Evolutionary conservation across 2,329 filamentous ascomycete genomes (phyloP).

Genomic region (Calonectria montana): DNA sequence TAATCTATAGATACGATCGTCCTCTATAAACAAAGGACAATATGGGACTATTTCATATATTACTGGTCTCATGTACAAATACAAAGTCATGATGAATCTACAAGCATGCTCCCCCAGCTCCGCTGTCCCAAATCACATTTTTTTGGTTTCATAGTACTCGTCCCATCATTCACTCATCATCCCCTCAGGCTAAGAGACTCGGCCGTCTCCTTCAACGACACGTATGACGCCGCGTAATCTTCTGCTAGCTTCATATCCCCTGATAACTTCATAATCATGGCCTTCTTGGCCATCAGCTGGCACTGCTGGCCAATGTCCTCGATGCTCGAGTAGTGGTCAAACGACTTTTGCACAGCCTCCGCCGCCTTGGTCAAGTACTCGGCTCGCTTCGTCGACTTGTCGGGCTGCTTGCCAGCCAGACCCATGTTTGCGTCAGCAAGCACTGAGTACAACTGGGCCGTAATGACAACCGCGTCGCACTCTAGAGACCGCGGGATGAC

Average conservation of each 20-base stretch:
- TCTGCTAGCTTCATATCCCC: slow-evolving; percentile 74
- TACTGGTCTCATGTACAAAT: slow-evolving; percentile 28
- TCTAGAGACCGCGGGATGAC: slow-evolving; percentile 83
- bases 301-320: slow-evolving; percentile 76
- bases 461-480: slow-evolving; percentile 70
- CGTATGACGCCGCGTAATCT: slow-evolving; percentile 74
- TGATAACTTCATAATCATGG: slow-evolving; percentile 77
- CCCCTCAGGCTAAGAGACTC: slow-evolving; percentile 43
- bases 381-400: slow-evolving; percentile 58
- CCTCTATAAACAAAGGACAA: slow-evolving; percentile 7
- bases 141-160: background rate
- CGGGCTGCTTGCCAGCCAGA: slow-evolving; percentile 68
- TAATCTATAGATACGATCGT: slow-evolving; percentile 19
- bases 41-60: background rate
- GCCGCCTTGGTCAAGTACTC: slow-evolving; percentile 70
- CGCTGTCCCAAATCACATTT: background rate
- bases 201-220: slow-evolving; percentile 63
- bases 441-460: slow-evolving; percentile 74
- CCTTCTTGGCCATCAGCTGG: slow-evolving; percentile 85
- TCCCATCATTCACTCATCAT: slow-evolving; percentile 19
- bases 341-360: slow-evolving; percentile 71
- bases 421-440: slow-evolving; percentile 86
- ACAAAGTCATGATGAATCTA: slow-evolving; percentile 22
- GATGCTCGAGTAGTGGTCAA: slow-evolving; percentile 72
- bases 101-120: background rate